Conservation (phyloP, 495 filamentous ascomycete species). For the Hypoxylon fragiforme region DNA sequence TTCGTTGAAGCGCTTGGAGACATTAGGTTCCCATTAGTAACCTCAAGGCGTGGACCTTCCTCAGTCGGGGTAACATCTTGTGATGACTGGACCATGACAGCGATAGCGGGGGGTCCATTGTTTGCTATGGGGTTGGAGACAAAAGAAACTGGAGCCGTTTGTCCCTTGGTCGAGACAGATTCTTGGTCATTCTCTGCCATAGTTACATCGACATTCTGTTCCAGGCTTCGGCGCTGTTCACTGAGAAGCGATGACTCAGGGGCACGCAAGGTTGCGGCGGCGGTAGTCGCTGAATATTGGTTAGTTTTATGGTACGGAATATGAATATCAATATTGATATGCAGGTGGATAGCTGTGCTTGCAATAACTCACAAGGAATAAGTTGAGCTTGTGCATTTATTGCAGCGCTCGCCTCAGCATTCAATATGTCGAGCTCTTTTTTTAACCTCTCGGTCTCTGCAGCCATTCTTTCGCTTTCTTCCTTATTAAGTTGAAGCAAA, state of each 20-base stretch:
- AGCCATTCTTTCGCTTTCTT: slow-evolving; percentile 50
- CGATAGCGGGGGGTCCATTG: background rate
- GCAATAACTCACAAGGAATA: slow-evolving; percentile 2
- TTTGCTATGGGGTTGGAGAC: background rate
- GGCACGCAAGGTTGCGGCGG: background rate
- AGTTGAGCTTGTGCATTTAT: slow-evolving; percentile 31
- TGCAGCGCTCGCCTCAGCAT: too few relatives aligned
- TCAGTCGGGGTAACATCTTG: background rate
- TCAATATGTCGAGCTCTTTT: too few relatives aligned
- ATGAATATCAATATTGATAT: background rate
- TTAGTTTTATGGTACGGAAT: slow-evolving; percentile 3
- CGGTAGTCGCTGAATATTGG: background rate
- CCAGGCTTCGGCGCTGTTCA: background rate
- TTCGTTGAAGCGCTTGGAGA: background rate
- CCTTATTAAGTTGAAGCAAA: slow-evolving; percentile 55
- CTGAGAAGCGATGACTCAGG: slow-evolving; percentile 2
- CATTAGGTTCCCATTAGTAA: background rate
- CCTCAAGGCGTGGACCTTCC: background rate
- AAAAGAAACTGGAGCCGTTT: background rate
- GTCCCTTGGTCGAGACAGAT: background rate
- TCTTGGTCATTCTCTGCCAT: background rate
- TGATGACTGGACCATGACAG: background rate
- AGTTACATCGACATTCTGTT: slow-evolving; percentile 4
- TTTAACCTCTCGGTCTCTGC: slow-evolving; percentile 60
- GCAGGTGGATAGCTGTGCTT: background rate